These are phyloP conservation scores for Chaetomium strumarium DNA, from an alignment of 2,329 filamentous ascomycete genomes.

Conservation along the genomic window DNA sequence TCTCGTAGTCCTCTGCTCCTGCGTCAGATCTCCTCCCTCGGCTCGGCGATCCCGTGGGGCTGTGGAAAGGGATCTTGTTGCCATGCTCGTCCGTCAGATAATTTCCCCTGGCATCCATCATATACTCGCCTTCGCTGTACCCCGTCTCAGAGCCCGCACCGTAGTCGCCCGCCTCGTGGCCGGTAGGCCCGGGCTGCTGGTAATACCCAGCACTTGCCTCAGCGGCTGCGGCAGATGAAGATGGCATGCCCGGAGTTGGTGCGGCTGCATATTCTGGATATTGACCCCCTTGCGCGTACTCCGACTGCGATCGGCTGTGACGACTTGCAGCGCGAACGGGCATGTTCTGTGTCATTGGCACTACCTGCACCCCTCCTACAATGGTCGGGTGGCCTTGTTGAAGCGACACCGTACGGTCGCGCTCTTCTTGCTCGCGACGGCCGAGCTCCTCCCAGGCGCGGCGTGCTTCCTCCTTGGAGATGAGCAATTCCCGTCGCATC, in stretches of 20 bases:
- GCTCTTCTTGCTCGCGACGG: conserved; percentile 84
- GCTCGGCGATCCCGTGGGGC: conserved; percentile 37
- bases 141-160: conserved; percentile 52
- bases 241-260: conserved; percentile 16
- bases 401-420: conserved; percentile 78
- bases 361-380: conserved; percentile 89
- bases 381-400: conserved; percentile 82
- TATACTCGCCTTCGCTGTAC: conserved; percentile 67
- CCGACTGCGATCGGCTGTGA: conserved; percentile 34
- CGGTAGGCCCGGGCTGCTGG: conserved; percentile 37
- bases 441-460: conserved; percentile 97
- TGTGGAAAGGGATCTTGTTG: conserved; percentile 49
- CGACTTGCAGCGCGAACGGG: conserved; percentile 48
- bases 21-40: conserved; percentile 44
- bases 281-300: conserved; percentile 27
- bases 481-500: conserved; percentile 86
- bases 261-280: conserved; percentile 27
- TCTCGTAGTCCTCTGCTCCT: conserved; percentile 53
- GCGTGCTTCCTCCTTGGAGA: conserved; percentile 92
- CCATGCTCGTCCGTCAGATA: conserved; percentile 57
- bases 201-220: conserved; percentile 37
- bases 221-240: conserved; percentile 33
- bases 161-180: conserved; percentile 44
- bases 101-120: conserved; percentile 55
- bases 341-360: conserved; percentile 77